A percentile compares a stretch with the other conserved stretches of the same genome.
These are phyloP conservation scores for Chalciporus chontae DNA, from an alignment of 768 basidiomycete species.

Conservation along the genomic window DNA sequence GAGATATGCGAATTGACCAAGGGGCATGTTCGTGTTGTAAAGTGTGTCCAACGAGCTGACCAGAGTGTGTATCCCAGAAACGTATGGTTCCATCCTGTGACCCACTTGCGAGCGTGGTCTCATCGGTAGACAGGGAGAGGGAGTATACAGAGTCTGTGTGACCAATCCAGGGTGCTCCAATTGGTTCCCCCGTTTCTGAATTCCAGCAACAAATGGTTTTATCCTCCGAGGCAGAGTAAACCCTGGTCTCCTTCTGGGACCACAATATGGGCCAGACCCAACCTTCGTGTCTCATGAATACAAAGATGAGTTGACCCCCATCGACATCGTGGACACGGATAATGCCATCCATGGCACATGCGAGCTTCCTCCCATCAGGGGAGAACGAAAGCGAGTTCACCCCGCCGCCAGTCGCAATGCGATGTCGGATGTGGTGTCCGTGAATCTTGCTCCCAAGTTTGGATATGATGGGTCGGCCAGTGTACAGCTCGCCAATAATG, in stretches of 20 bases:
- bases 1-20: conserved; percentile 3
- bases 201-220: not conserved
- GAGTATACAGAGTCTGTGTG: not conserved
- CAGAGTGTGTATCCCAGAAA: conserved; percentile 6
- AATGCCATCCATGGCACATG: not conserved
- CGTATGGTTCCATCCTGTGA: not conserved
- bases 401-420: too few relatives aligned
- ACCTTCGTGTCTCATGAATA: not conserved
- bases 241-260: not conserved
- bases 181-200: not conserved
- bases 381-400: not conserved
- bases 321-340: not conserved
- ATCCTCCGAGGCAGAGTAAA: not conserved
- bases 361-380: not conserved
- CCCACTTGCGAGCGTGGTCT: conserved; percentile 2
- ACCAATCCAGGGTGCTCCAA: not conserved
- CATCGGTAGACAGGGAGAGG: not conserved
- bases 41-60: not conserved
- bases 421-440: too few relatives aligned
- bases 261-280: not conserved
- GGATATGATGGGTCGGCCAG: not conserved
- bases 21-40: not conserved
- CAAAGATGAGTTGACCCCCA: not conserved
- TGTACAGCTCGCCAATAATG: not conserved
- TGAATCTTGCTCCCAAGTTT: not conserved